Evolutionary conservation across 352 stramenopile genomes (phyloP).

Genomic region (Thraustochytrium sp.): DNA sequence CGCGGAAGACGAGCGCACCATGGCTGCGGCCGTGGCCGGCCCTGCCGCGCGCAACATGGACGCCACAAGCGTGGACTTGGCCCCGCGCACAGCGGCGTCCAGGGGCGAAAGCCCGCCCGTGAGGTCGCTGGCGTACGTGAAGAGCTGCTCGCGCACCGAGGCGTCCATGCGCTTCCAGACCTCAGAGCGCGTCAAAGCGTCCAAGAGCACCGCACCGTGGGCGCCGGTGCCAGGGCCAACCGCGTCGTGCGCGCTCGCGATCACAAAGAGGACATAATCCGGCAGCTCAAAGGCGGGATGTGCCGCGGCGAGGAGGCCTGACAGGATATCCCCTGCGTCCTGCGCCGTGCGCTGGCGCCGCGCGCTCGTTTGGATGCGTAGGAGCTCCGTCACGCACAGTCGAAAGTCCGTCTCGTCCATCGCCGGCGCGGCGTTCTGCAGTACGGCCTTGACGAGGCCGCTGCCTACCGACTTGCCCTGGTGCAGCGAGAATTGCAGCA

Average conservation of each 20-base stretch:
- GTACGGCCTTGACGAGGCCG: neutral
- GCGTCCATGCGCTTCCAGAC: neutral
- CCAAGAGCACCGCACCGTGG: neutral
- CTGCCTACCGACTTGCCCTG: neutral
- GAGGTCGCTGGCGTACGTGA: neutral
- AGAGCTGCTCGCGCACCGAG: neutral
- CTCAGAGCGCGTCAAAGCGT: neutral
- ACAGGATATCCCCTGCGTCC: neutral
- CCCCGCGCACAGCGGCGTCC: neutral
- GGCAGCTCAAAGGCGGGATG: neutral
- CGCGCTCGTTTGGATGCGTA: neutral
- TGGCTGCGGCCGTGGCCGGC: neutral
- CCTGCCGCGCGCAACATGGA: no score
- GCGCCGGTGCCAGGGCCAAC: neutral
- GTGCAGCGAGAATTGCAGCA: conserved; percentile 2
- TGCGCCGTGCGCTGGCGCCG: neutral
- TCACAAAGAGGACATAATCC: neutral
- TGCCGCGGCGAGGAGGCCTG: neutral
- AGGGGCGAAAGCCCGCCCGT: neutral
- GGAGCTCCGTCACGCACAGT: neutral
- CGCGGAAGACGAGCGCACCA: neutral
- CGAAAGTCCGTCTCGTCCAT: neutral
- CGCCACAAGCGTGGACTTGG: no score
- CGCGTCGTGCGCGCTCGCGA: neutral
- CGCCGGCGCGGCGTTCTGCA: neutral